Evolutionary conservation across 2,329 filamentous ascomycete species (phyloP), one percentile per base, ranked within the genome.

Genomic region (Aspergillus sp.): DNA sequence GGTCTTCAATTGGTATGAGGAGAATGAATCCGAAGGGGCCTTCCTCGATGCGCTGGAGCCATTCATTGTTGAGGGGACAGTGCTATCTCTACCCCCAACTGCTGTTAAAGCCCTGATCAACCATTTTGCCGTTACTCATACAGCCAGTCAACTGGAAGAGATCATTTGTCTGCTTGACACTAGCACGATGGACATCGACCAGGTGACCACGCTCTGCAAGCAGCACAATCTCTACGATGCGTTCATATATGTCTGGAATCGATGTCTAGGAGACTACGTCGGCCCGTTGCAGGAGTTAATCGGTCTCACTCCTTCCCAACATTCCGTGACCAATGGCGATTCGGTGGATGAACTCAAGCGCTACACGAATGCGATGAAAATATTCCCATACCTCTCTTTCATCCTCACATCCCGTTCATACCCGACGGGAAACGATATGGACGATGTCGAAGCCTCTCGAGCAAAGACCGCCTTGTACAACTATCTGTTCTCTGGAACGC

Each of bases 161-260:
- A 89, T 98, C 73, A 90, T 99, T 33, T 98, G 93, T 72, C 88
- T 93, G 63, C 88, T 99, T 77, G 89, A 96, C 67, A 96, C 93
- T 1, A 81, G 85, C 14, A 96, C 92, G 0, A 87, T 99, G 70
- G 96, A 99, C 71, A 87, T 99, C 64, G 93, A 99, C 71, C 91
- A 98, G 73, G 86, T 96, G 57, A 97, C 93, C 0, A 84, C 84
- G 12, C 80, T 99, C 23, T 99, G 95, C 81, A 96, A 95, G 73
- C 89, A 93, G 70, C 88, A 98, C 72, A 86, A 89, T 63, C 83
- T 99, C 4, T 99, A 97, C 70, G 96, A 99, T 74, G 96, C 95
- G 2, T 84, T 97, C 56, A 92, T 96, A 44, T 97, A 98, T 71
- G 90, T 99, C 55, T 99, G 95, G 95, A 98, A 96, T 60, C 89